Percentiles rank a stretch among this genome's conserved stretches.
Conservation (phyloP, 2,329 filamentous ascomycete genomes). For the Madurella fahalii region DNA sequence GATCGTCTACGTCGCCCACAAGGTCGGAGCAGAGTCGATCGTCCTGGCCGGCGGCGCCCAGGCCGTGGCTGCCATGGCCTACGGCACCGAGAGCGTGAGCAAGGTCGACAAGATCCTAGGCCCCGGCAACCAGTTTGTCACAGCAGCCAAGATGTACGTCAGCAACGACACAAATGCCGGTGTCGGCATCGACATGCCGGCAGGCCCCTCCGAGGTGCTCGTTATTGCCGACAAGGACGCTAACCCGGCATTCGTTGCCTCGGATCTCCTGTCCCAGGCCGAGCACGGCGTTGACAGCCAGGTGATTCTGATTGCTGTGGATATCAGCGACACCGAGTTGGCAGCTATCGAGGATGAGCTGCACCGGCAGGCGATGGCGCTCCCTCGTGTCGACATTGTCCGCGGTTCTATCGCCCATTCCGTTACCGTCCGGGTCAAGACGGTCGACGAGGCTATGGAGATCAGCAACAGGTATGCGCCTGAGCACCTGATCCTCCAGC, state of each 20-base stretch:
- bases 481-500: slow-evolving; percentile 91
- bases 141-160: slow-evolving; percentile 96
- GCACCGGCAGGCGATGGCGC: slow-evolving; percentile 76
- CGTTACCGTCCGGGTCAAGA: slow-evolving; percentile 73
- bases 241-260: slow-evolving; percentile 92
- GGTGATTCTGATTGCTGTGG: slow-evolving; percentile 84
- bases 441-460: slow-evolving; percentile 67
- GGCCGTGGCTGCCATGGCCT: slow-evolving; percentile 93
- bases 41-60: slow-evolving; percentile 94
- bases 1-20: slow-evolving; percentile 96
- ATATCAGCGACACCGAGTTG: slow-evolving; percentile 68
- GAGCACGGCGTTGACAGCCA: slow-evolving; percentile 97
- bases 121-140: slow-evolving; percentile 97
- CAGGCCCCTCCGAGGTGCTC: slow-evolving; percentile 93
- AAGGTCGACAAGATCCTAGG: slow-evolving; percentile 99
- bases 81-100: slow-evolving; percentile 87
- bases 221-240: slow-evolving; percentile 85
- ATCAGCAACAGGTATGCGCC: slow-evolving; percentile 94
- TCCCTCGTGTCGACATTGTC: slow-evolving; percentile 91
- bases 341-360: slow-evolving; percentile 86
- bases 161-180: slow-evolving; percentile 95
- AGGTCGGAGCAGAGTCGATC: slow-evolving; percentile 92
- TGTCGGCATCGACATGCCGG: slow-evolving; percentile 97
- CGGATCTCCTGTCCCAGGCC: slow-evolving; percentile 89
- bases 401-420: slow-evolving; percentile 87